phyloP scores from a whole-genome alignment of 2,329 filamentous ascomycete genomes.

The Colletotrichum shisoi region DNA sequence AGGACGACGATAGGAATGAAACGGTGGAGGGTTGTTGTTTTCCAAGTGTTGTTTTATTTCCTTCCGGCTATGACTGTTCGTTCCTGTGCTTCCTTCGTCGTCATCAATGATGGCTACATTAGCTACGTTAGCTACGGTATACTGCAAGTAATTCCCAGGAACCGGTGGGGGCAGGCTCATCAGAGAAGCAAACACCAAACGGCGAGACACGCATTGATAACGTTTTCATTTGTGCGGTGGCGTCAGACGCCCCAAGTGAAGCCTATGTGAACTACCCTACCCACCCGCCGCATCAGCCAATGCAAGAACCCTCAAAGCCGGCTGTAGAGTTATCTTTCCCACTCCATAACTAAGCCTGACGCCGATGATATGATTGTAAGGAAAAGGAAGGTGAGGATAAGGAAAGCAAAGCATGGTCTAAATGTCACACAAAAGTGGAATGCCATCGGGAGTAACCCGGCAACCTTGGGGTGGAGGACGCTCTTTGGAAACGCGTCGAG shows the following conservation, averaged over 20 bases:
- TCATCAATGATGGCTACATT: too few species aligned
- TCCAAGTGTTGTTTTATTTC: background rate
- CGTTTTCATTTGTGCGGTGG: constrained; percentile 34
- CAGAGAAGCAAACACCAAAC: background rate
- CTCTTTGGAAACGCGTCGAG: background rate
- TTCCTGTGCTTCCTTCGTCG: background rate
- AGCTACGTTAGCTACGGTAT: background rate
- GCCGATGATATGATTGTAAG: constrained; percentile 32
- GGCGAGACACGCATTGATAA: background rate
- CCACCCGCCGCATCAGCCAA: constrained; percentile 29
- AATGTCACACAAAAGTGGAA: constrained; percentile 24
- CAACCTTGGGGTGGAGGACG: background rate
- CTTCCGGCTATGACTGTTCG: too few species aligned
- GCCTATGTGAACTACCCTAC: constrained; percentile 35
- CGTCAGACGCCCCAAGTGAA: constrained; percentile 20
- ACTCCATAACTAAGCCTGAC: constrained; percentile 35
- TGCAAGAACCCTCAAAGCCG: constrained; percentile 30
- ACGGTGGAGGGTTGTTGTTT: too few species aligned
- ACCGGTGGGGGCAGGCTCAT: background rate
- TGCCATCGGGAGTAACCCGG: constrained; percentile 23
- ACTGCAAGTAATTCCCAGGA: background rate
- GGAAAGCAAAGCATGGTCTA: constrained; percentile 24
- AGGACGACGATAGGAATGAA: too few species aligned
- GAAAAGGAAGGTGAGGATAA: constrained; percentile 3
- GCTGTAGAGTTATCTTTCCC: constrained; percentile 23